Evolutionary conservation across 2,329 filamentous ascomycete genomes (phyloP).

Genomic region (Decorospora gaudefroyi): DNA sequence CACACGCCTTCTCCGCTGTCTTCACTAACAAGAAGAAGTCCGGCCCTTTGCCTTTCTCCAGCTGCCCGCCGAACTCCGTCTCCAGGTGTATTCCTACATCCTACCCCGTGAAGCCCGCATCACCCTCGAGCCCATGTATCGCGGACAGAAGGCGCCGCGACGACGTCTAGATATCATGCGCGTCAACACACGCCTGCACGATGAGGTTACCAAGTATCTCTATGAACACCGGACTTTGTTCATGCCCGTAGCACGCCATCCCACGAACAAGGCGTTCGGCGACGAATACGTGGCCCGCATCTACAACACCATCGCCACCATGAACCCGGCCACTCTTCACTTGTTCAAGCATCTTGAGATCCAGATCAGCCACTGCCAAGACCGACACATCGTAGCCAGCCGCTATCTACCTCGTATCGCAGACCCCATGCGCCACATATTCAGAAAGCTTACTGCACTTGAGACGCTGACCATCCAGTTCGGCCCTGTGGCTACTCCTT

Average conservation of each 20-base stretch:
- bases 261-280: background rate
- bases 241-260: slow-evolving; percentile 8
- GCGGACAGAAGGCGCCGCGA: slow-evolving; percentile 5
- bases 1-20: no score
- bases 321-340: slow-evolving; percentile 9
- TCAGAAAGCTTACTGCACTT: background rate
- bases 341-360: slow-evolving; percentile 23
- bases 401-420: background rate
- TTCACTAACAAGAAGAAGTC: slow-evolving; percentile 17
- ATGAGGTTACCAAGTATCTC: slow-evolving; percentile 23
- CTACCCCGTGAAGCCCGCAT: slow-evolving; percentile 22
- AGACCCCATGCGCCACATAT: background rate
- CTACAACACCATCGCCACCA: slow-evolving; percentile 12
- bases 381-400: background rate
- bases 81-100: slow-evolving; percentile 25
- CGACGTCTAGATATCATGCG: slow-evolving; percentile 24
- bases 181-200: slow-evolving; percentile 20
- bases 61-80: slow-evolving; percentile 32
- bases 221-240: slow-evolving; percentile 21
- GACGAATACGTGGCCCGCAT: background rate
- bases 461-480: background rate
- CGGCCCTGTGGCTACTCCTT: background rate
- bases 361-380: slow-evolving; percentile 6
- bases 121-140: slow-evolving; percentile 1
- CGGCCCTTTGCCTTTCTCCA: slow-evolving; percentile 29